Percentiles rank a stretch among this genome's conserved stretches.
phyloP scores from a whole-genome alignment of 1,284 basidiomycete species.

The Clitocybe nebularis region DNA sequence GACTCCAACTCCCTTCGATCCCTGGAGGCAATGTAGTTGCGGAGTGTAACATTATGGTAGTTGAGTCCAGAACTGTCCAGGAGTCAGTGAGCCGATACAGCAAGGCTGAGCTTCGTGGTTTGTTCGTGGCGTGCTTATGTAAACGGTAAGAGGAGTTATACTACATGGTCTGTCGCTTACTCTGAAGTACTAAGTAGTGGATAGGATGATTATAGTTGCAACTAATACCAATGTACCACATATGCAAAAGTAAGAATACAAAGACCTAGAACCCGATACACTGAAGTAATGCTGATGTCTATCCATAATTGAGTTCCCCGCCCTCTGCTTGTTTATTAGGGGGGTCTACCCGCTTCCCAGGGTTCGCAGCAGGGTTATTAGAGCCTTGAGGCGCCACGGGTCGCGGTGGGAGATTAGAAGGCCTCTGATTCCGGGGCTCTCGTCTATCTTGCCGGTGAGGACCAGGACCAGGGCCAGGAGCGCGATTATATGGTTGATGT shows the following conservation, averaged over 20 bases:
- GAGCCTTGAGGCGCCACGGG: conserved; percentile 21
- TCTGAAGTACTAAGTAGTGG: too few species aligned
- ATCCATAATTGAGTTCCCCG: conserved; percentile 17
- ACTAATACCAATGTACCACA: too few species aligned
- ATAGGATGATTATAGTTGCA: too few species aligned
- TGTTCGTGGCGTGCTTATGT: too few species aligned
- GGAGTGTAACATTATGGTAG: not conserved
- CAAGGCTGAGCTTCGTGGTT: too few species aligned
- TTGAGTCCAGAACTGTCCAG: not conserved
- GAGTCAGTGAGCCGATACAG: not conserved
- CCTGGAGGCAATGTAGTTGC: conserved; percentile 28
- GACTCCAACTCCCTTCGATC: conserved; percentile 27
- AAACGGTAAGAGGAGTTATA: too few species aligned
- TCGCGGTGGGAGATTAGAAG: conserved; percentile 25
- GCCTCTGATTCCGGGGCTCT: conserved; percentile 12
- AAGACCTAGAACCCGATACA: too few species aligned
- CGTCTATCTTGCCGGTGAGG: conserved; percentile 9
- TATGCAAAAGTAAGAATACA: too few species aligned
- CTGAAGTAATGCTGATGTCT: too few species aligned
- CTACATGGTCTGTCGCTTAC: too few species aligned
- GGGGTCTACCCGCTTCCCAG: not conserved
- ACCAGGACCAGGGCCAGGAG: conserved; percentile 3
- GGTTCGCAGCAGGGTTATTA: not conserved
- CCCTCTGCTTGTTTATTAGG: conserved; percentile 7
- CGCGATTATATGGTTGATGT: conserved; percentile 7